Base-by-base conservation (phyloP, 805 yeast species). In the Saturnispora bothae region DNA sequence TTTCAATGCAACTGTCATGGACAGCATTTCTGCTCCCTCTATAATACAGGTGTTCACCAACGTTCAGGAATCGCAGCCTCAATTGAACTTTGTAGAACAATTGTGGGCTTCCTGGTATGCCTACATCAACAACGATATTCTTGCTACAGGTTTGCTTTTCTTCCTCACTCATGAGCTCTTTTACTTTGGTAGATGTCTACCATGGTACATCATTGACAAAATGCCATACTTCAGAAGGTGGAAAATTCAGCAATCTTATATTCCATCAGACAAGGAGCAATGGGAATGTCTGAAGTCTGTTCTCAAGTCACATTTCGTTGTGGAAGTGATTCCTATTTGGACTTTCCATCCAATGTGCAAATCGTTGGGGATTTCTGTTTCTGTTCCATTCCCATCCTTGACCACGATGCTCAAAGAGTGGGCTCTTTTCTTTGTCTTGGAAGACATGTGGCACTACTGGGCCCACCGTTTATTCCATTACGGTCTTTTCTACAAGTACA, bases 221-320 rank as follows among this genome's bases (percentile, higher is more conserved):
- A 69, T 68, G 14, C 72, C 75, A 5, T 71, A 59, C 48, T 73
- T 73, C 57, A 57, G 63, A 43, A 61, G 57, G 47, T 73, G 66
- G 64, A 73, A 72, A 52, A 69, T 73, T 40, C 79, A 73, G 50
- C 73, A 69, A 6, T 55, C 63, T 15, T 68, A 71, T 44, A 50
- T 71, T 18, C 78, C 78, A 6, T 59, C 71, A 3, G 66, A 65
- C 43, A 63, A 66, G 47, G 79, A 73, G 51, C 79, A 73, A 50
- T 73, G 77, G 77, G 79, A 73, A 49, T 73, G 78, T 49, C 52
- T 72, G 41, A 73, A 72, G 50, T 60, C 74, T n/a, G 78, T 73
- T 15, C 56, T 73, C 34, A 69, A 64, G 40, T 69, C 73, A 13
- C 79, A 73, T 47, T 68, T 73, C 45, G 47, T 73, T 45, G 78